Conservation (phyloP, 2,329 filamentous ascomycete species). For the Cytospora schulzeri region DNA sequence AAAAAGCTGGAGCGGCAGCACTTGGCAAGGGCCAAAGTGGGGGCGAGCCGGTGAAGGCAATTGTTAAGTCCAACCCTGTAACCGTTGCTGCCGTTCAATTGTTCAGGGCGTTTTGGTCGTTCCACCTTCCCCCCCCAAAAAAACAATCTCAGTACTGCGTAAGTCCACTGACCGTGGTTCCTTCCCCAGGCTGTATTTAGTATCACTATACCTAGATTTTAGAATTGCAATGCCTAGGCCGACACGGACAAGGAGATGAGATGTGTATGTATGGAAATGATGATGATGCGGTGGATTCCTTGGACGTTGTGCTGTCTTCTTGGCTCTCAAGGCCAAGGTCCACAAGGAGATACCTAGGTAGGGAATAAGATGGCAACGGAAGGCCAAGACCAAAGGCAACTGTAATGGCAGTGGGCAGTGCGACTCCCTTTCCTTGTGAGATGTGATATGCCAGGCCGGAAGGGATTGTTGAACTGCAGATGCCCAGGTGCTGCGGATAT, state of each 20-base stretch:
- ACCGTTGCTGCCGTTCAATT: no score
- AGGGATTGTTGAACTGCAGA: neutral
- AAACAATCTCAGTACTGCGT: no score
- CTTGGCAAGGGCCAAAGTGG: neutral
- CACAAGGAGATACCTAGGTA: neutral
- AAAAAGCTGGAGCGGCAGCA: neutral
- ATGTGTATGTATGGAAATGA: neutral
- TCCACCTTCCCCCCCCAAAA: neutral
- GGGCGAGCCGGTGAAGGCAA: neutral
- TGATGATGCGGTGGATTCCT: neutral
- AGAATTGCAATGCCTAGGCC: neutral
- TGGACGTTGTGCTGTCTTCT: neutral
- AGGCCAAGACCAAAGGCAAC: neutral
- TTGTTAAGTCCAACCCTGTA: no score
- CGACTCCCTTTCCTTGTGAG: constrained; percentile 9
- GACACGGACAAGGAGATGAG: neutral
- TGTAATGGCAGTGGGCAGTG: neutral
- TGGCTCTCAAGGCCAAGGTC: neutral
- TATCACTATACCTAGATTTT: neutral
- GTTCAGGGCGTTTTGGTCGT: neutral
- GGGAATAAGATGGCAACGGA: neutral
- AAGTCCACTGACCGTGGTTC: neutral
- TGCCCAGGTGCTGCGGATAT: constrained; percentile 5
- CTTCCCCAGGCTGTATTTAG: neutral
- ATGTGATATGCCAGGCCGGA: neutral